A percentile compares a stretch with the other conserved stretches of the same genome.
phyloP scores from a whole-genome alignment of 1,284 basidiomycete species.

The Trichosporon faecale region DNA sequence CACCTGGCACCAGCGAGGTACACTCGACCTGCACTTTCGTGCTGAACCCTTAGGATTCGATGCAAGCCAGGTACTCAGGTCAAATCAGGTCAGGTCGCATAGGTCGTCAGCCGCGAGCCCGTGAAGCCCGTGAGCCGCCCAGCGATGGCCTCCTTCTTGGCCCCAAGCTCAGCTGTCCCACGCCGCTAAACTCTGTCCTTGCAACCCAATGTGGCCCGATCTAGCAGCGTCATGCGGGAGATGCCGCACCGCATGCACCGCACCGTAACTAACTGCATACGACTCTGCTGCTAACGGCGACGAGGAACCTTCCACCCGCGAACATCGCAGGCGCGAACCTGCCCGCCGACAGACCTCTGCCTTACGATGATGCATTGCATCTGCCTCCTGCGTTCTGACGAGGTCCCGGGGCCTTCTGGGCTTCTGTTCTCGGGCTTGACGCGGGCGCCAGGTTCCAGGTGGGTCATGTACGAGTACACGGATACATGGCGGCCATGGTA shows the following conservation, averaged over 20 bases:
- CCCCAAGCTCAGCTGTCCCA: not conserved
- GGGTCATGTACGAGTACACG: not conserved
- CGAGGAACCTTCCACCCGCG: not conserved
- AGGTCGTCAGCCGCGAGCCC: not conserved
- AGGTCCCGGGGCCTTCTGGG: not conserved
- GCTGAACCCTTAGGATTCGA: not conserved
- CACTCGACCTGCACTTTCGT: not conserved
- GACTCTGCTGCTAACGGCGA: not conserved
- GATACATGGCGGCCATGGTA: not conserved
- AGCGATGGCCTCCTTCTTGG: not conserved
- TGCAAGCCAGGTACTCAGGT: conserved; percentile 2
- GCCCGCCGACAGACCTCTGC: not conserved
- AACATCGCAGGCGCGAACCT: not conserved
- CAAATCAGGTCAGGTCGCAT: not conserved
- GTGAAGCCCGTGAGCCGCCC: not conserved
- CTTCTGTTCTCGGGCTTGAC: not conserved
- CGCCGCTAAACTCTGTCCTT: not conserved
- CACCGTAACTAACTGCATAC: not conserved
- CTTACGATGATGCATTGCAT: not conserved
- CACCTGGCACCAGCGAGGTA: too few relatives aligned
- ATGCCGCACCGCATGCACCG: not conserved
- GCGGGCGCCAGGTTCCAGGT: not conserved
- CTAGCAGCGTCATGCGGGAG: not conserved
- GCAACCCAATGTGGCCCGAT: not conserved
- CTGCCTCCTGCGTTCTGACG: not conserved